phyloP scores from a whole-genome alignment of 345 rosid genomes.

The Gossypium turneri region DNA sequence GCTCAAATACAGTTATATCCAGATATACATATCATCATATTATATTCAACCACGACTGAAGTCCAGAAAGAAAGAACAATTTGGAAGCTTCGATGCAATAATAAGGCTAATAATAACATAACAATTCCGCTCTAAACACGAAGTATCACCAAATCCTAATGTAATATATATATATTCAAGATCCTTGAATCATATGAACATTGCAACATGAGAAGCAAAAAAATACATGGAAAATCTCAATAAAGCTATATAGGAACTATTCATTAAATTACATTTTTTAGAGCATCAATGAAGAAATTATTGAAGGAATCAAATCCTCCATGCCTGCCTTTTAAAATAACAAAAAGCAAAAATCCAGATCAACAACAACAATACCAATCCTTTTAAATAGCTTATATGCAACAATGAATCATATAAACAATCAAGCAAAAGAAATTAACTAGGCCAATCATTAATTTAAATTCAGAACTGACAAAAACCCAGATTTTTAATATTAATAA shows the following conservation, averaged over 20 bases:
- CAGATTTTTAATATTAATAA: not conserved
- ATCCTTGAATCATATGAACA: not conserved
- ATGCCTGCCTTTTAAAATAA: not conserved
- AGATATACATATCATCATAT: not conserved
- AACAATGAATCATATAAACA: not conserved
- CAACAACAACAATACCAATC: not conserved
- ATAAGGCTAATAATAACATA: not conserved
- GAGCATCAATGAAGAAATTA: not conserved
- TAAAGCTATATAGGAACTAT: not conserved
- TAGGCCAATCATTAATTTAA: not conserved
- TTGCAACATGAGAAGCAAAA: not conserved
- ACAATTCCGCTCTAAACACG: not conserved
- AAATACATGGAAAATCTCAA: not conserved
- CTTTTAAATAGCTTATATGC: not conserved
- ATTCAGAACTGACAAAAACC: not conserved
- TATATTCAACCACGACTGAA: not conserved
- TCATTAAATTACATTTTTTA: not conserved
- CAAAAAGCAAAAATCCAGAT: conserved; percentile 10
- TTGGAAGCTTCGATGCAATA: not conserved
- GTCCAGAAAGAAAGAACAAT: not conserved
- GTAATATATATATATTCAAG: not conserved
- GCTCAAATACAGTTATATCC: too few relatives aligned
- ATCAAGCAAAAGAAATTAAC: not conserved
- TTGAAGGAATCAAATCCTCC: not conserved
- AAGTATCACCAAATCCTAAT: not conserved